These are phyloP conservation scores for Grigorovia yakushimaensis DNA, from an alignment of 805 yeast genomes.

Conservation along the genomic window DNA sequence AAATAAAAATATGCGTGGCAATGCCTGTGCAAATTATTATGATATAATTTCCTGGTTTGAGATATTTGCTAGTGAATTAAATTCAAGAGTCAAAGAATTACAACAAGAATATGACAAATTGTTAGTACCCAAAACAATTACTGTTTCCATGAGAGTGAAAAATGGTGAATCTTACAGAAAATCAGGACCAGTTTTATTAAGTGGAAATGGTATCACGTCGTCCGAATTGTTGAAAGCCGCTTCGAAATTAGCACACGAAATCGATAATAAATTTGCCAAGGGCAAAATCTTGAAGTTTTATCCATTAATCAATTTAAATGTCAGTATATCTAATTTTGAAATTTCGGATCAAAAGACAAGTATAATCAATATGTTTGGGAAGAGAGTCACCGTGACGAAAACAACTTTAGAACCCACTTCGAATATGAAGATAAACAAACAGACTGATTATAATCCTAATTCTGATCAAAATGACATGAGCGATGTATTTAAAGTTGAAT, in stretches of 20 bases:
- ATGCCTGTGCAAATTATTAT: conserved; percentile 38
- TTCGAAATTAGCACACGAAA: conserved; percentile 34
- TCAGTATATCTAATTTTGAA: conserved; percentile 48
- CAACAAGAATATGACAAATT: conserved; percentile 44
- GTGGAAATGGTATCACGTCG: conserved; percentile 15
- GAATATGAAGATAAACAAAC: neutral
- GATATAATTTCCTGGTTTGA: conserved; percentile 72
- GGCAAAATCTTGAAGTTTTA: conserved; percentile 27
- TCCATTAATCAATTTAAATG: conserved; percentile 42
- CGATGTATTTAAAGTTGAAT: neutral
- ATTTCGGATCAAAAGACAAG: conserved; percentile 28
- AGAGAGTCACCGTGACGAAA: conserved; percentile 6
- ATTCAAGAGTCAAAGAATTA: conserved; percentile 59
- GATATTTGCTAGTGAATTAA: conserved; percentile 73
- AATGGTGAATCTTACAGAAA: conserved; percentile 14
- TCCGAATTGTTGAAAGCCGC: conserved; percentile 22
- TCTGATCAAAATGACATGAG: neutral
- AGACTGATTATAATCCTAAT: neutral
- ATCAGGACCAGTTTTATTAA: conserved; percentile 12
- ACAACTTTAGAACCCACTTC: neutral
- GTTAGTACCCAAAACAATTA: conserved; percentile 39
- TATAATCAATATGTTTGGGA: conserved; percentile 28
- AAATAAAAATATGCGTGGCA: conserved; percentile 63
- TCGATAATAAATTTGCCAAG: conserved; percentile 23
- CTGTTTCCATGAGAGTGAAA: conserved; percentile 30